A percentile compares a stretch with the other conserved stretches of the same genome.
These are phyloP conservation scores for Sporothrix dimorphospora DNA, from an alignment of 2,329 filamentous ascomycete species.

Conservation along the genomic window DNA sequence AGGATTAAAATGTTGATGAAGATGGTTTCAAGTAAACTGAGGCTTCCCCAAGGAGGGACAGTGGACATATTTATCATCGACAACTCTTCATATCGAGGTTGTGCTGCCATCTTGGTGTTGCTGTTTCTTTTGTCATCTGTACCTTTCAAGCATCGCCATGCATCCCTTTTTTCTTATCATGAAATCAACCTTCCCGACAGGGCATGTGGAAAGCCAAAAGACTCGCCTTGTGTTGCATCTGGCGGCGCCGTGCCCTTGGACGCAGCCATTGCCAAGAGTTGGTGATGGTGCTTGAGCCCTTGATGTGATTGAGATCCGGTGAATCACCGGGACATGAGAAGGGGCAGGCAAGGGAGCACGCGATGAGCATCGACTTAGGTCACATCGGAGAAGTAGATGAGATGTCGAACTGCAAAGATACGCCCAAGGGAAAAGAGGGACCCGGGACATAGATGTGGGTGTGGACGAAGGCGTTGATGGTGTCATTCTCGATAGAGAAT, in stretches of 20 bases:
- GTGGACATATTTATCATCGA: neutral
- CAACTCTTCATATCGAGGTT: neutral
- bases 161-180: neutral
- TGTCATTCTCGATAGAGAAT: no score
- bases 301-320: neutral
- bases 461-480: no score
- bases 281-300: conserved; percentile 1
- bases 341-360: neutral
- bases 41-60: neutral
- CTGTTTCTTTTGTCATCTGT: neutral
- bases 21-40: neutral
- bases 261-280: neutral
- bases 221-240: neutral
- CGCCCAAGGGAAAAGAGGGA: no score
- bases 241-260: neutral
- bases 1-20: neutral
- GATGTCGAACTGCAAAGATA: neutral
- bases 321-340: neutral
- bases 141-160: neutral
- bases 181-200: conserved; percentile 26
- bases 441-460: no score
- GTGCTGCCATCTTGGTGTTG: neutral
- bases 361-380: neutral
- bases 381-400: neutral
- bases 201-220: conserved; percentile 21